phyloP scores from a whole-genome alignment of 169 alveolate genomes.

The Haemoproteus tartakovskyi region DNA sequence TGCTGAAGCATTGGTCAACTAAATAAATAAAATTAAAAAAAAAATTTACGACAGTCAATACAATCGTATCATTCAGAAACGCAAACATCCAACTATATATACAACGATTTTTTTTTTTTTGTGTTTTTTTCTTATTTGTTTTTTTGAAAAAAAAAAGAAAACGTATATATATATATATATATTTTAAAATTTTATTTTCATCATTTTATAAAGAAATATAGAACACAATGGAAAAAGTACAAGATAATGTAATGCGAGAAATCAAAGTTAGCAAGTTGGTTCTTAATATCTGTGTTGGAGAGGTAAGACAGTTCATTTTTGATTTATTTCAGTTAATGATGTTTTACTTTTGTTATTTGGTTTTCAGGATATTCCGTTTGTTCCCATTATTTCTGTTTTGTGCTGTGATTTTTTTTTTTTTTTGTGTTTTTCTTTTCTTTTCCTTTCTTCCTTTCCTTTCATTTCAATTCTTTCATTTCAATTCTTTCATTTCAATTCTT shows the following conservation, averaged over 20 bases:
- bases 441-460: neutral
- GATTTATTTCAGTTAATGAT: too few relatives aligned
- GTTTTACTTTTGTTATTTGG: neutral
- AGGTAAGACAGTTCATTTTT: conserved; percentile 85
- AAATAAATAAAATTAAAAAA: too few relatives aligned
- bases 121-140: too few relatives aligned
- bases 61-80: too few relatives aligned
- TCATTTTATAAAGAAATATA: too few relatives aligned
- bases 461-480: neutral
- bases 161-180: too few relatives aligned
- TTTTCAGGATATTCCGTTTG: neutral
- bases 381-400: neutral
- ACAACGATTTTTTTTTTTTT: too few relatives aligned
- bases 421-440: neutral
- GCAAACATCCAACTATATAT: too few relatives aligned
- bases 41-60: too few relatives aligned
- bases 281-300: conserved; percentile 98
- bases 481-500: neutral
- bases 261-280: conserved; percentile 97
- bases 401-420: neutral
- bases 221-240: conserved; percentile 73
- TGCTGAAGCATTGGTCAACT: too few relatives aligned
- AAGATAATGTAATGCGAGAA: conserved; percentile 96
- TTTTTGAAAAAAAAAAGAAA: too few relatives aligned
- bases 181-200: too few relatives aligned